Conservation (phyloP, 148 eudicot species). For the Rhododendron mucronatum region DNA sequence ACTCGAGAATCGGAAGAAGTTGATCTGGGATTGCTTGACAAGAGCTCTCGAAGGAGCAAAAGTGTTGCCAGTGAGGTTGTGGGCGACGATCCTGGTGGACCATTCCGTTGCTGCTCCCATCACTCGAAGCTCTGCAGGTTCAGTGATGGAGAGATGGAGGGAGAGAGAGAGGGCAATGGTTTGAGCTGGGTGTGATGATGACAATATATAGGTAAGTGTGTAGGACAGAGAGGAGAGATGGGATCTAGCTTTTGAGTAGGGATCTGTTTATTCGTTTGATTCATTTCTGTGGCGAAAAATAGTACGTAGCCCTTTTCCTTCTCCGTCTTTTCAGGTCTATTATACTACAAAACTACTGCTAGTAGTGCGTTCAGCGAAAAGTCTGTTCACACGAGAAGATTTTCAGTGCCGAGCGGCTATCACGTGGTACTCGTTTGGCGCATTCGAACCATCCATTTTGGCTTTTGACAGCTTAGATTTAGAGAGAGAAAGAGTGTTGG, state of each 20-base stretch:
- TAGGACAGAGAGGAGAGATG: neutral
- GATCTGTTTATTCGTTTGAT: neutral
- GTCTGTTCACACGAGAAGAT: no score
- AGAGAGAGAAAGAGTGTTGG: no score
- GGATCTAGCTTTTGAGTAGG: neutral
- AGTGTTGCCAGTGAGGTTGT: neutral
- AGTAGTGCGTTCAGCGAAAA: no score
- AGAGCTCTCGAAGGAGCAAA: neutral
- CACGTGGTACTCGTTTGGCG: no score
- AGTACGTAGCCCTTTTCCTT: neutral
- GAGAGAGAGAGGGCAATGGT: neutral
- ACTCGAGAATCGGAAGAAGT: neutral
- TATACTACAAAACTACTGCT: no score
- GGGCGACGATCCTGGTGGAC: neutral
- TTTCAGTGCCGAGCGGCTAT: no score
- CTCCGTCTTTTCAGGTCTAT: no score
- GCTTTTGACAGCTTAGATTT: no score
- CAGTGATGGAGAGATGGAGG: constrained; percentile 1
- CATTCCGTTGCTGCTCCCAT: neutral
- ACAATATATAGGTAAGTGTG: neutral
- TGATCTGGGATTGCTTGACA: neutral
- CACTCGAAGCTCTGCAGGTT: constrained; percentile 4
- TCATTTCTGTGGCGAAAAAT: neutral
- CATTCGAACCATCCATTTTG: no score
- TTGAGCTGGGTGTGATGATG: neutral